Conservation (phyloP, 1,139 yeast species). For the Suhomyces guaymorum region DNA sequence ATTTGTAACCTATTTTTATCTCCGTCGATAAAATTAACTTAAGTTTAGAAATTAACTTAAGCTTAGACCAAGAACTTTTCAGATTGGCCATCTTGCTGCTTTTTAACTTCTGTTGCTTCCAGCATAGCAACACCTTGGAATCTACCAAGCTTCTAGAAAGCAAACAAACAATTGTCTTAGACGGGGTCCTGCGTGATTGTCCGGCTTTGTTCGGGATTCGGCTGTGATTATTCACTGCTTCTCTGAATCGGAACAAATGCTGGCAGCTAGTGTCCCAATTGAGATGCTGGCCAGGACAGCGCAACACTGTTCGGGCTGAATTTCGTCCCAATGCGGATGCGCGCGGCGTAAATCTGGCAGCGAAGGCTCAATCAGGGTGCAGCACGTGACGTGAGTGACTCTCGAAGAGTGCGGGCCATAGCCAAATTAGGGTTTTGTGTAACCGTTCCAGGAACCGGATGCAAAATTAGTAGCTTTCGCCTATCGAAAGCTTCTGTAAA, state of each 20-base stretch:
- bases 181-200: too few species aligned
- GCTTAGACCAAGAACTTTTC: too few species aligned
- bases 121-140: too few species aligned
- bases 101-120: too few species aligned
- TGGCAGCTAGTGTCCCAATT: slow-evolving; percentile 8
- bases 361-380: slow-evolving; percentile 1
- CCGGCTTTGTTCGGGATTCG: background rate
- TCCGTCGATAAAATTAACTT: too few species aligned
- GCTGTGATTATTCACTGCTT: background rate
- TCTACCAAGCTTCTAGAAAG: too few species aligned
- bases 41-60: too few species aligned
- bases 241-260: background rate
- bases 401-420: slow-evolving; percentile 4
- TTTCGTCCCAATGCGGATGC: slow-evolving; percentile 5
- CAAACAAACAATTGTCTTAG: too few species aligned
- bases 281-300: slow-evolving; percentile 8
- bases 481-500: too few species aligned
- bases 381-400: background rate
- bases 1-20: too few species aligned
- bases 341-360: slow-evolving; percentile 4
- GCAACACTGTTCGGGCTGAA: slow-evolving; percentile 3
- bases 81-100: too few species aligned
- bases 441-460: slow-evolving; percentile 1
- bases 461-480: slow-evolving; percentile 4
- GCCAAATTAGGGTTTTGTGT: slow-evolving; percentile 11